Evolutionary conservation across 2,329 filamentous ascomycete species (phyloP), one percentile per base, ranked within the genome.

Genomic region (Aspergillus chevalieri): DNA sequence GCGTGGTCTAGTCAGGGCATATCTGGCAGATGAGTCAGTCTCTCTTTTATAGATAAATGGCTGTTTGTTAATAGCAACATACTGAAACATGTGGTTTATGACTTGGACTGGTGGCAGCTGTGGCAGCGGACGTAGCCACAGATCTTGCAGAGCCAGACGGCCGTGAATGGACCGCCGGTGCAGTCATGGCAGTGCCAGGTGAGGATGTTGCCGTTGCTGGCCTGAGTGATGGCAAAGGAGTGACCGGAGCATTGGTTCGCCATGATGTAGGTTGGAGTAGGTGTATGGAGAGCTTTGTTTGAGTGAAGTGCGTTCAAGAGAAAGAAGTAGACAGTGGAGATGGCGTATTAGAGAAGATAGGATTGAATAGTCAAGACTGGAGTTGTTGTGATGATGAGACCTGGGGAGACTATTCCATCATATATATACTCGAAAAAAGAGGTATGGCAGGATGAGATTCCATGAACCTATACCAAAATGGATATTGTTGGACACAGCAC

Each of bases 101-200:
- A 59, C 56, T 69, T 70, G 44, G 62, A 56, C 43, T 58, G 68
- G 57, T 71, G 65, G 59, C 69, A 72, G 36, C 59, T 52, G 52
- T 72, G 67, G 58, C 69, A 72, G 17, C 69, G 69, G 57, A 63
- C 70, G 51, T 70, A 63, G 28, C 65, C 65, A 60, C 69, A 72
- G 50, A 68, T 61, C 59, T 72, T 72, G 64, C 69, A 72, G 21
- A 63, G 68, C 69, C 69, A 72, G 54, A 72, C 71, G 21, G 69
- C 69, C 41, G 67, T 57, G 48, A 66, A 71, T 33, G 69, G 69
- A 19, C 69, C 69, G 38, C 63, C 62, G 56, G 69, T 71, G 61
- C 69, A 72, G 54, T 70, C 65, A 4, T 67, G 71, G 56, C 69
- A 72, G n/a, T 67, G 65, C 69, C 69, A 72, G 45, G 66, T 68